These are phyloP conservation scores for Mortierella sp. DNA, from an alignment of 371 early-diverging fungal species.

Conservation along the genomic window DNA sequence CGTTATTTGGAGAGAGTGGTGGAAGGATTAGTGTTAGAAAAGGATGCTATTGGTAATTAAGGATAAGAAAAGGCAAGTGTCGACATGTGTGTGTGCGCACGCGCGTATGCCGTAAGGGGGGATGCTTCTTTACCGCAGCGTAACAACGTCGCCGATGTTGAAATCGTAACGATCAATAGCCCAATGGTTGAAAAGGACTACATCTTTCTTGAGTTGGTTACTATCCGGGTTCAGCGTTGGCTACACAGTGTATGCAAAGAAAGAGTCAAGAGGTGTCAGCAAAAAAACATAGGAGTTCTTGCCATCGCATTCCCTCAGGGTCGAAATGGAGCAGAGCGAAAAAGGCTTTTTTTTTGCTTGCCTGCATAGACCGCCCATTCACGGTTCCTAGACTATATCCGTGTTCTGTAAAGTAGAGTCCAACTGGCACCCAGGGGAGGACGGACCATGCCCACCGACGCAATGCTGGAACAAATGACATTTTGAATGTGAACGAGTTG, in stretches of 20 bases:
- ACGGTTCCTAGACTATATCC: conserved; percentile 73
- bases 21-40: neutral
- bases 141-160: conserved; percentile 87
- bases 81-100: neutral
- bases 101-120: neutral
- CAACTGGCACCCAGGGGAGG: conserved; percentile 72
- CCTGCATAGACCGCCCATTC: conserved; percentile 83
- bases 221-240: conserved; percentile 94
- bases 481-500: neutral
- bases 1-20: neutral
- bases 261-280: neutral
- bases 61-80: neutral
- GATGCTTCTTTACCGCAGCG: conserved; percentile 68
- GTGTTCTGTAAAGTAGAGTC: conserved; percentile 72
- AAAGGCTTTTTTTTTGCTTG: conserved; percentile 24
- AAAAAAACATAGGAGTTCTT: neutral
- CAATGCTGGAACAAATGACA: conserved; percentile 24
- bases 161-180: conserved; percentile 66
- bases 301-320: too few species aligned
- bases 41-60: neutral
- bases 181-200: conserved; percentile 85
- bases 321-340: neutral
- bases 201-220: conserved; percentile 75
- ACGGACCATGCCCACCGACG: conserved; percentile 26
- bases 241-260: conserved; percentile 36